These are phyloP conservation scores for Cucumis melo DNA, from an alignment of 306 rosid species.

Conservation along the genomic window DNA sequence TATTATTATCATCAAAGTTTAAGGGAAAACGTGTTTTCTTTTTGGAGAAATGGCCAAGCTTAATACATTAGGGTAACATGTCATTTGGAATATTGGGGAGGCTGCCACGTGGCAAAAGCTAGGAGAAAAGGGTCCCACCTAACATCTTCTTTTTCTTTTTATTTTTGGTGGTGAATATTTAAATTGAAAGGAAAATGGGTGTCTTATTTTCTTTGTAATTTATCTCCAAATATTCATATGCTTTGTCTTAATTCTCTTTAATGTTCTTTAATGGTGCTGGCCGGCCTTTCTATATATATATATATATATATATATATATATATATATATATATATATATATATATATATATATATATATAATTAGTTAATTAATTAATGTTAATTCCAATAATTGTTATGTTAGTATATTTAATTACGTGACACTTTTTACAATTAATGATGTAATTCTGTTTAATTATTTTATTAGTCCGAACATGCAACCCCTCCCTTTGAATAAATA, in stretches of 20 bases:
- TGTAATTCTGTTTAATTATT: neutral
- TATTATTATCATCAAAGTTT: too few relatives aligned
- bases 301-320: too few relatives aligned
- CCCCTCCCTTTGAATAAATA: neutral
- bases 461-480: neutral
- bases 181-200: neutral
- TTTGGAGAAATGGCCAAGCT: neutral
- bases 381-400: neutral
- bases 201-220: neutral
- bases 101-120: neutral
- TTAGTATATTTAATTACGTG: neutral
- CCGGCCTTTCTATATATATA: neutral
- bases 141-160: too few relatives aligned
- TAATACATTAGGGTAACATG: neutral
- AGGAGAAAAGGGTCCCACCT: neutral
- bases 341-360: neutral
- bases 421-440: neutral
- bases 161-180: neutral
- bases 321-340: too few relatives aligned
- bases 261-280: neutral
- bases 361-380: neutral
- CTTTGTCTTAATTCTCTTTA: neutral
- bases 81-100: neutral
- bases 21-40: too few relatives aligned
- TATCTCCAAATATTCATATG: neutral